Evolutionary conservation across 768 basidiomycete genomes (phyloP), one percentile per base, ranked within the genome.

Genomic region (Rhodosporidiobolus odoratus): DNA sequence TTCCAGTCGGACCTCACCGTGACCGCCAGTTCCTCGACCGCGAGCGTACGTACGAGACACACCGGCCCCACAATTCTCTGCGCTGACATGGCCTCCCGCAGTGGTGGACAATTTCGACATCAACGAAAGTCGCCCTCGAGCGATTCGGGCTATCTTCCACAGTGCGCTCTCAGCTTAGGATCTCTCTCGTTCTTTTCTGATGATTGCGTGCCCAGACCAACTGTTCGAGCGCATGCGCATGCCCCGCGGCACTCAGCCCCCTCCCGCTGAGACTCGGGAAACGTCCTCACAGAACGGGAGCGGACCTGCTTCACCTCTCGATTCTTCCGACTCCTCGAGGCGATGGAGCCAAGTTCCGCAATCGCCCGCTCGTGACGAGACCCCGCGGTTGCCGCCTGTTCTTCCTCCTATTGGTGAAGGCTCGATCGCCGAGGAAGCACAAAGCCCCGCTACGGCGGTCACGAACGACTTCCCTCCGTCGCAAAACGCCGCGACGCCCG

Each of bases 11-110:
- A 1, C 86, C 88, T 7, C 81, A 85, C 68, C 88, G 87, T 80
- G 89, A 92, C 90, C 84, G 86, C 62, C 85, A 96, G 30, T 96
- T 97, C 83, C 83, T 96, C 65, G 90, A 92, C 66, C 86, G 92
- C 62, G 91, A 92, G 73, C 80, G 85, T 74, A 32, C 23, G 73
- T 62, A 16, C 25, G 4, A 19, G 43, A 6, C 17, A 7, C 32
- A 4, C 17, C 8, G 30, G 43, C 12, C 30, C 9, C 21, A 12
- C 5, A 21, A 0, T 23, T 17, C 16, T 25, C 30, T 8, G 8
- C 21, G 15, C 21, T 53, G 9, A 27, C 34, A 41, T 61, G 38
- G 58, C 38, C 27, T 19, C 32, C 37, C 30, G 12, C 47, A 74
- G 73, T 74, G 17, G 69, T 74, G 23, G 73, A 74, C 50, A 58